Base-by-base conservation (phyloP, 805 yeast genomes). In the Nakazawaea laoshanensis region DNA sequence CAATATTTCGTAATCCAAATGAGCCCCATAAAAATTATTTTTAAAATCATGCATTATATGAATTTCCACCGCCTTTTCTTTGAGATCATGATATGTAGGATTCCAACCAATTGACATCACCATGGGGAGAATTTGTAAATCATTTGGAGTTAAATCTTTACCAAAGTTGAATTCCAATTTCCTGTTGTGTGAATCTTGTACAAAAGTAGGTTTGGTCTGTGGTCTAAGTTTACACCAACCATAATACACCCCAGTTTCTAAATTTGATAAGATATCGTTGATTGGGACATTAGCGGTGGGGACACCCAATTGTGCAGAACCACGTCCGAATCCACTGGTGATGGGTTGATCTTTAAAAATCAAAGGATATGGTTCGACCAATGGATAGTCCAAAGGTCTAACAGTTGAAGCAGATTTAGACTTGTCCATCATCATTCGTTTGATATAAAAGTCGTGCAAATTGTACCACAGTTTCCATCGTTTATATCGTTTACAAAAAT, bases 51-150 rank as follows among this genome's bases (percentile, higher is more conserved):
- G 94, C 35, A 92, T 65, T 4, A 92, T 69, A 54, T 92, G 96
- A 15, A 92, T 63, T 47, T 92, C 94, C 3, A 31, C 35, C 3
- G 92, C 94, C 0, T 95, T 77, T 56, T 84, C 85, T 45, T 70
- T 70, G 31, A 72, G 65, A 55, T 92, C 88, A 17, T 77, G 70
- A 59, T 75, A 92, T 52, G 79, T 89, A 24, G 98, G 97, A 50
- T 92, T 92, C 83, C 87, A 85, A 1, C 99, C 99, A 13, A 92
- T 67, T 7, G 95, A 84, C 84, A 89, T 80, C 7, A 92, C 98
- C 78, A 87, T 86, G 1, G 96, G 96, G 17, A 75, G 60, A 2
- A 65, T 66, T 32, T 65, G 64, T 2, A 67, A 57, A 25, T 66
- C 70, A 3, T 44, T 47, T 1, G 33, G 18, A n/a, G 36, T 19